Conservation (phyloP, 75 land plant species). For the Sequoiadendron giganteum region DNA sequence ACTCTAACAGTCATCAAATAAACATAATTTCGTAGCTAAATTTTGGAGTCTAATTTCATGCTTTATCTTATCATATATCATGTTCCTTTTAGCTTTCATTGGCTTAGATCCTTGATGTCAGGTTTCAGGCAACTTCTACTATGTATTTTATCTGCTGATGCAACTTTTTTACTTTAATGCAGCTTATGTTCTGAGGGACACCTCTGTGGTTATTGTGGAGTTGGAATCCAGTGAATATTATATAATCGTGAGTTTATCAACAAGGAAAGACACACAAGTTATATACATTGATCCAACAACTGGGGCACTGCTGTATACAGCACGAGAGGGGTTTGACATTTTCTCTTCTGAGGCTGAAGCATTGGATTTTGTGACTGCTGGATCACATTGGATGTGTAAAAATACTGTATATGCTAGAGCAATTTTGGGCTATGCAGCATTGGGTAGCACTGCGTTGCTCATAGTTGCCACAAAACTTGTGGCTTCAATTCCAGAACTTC, state of each 20-base stretch:
- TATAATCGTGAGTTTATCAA: conserved; percentile 75
- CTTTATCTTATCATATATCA: neutral
- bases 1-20: neutral
- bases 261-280: conserved; percentile 82
- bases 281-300: conserved; percentile 96
- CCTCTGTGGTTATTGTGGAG: conserved; percentile 71
- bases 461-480: conserved; percentile 81
- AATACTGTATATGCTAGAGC: conserved; percentile 59
- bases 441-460: conserved; percentile 77
- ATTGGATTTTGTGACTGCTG: conserved; percentile 54
- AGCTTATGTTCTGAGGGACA: conserved; percentile 48
- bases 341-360: conserved; percentile 82
- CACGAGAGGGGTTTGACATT: conserved; percentile 52
- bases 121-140: neutral
- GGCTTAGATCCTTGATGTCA: neutral
- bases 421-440: conserved; percentile 86
- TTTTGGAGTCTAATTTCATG: neutral
- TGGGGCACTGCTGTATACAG: conserved; percentile 61
- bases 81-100: neutral
- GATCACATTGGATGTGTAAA: conserved; percentile 68
- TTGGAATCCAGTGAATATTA: conserved; percentile 77
- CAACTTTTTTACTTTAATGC: conserved; percentile 12
- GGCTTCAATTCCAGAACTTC: conserved; percentile 66
- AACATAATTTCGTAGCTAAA: neutral
- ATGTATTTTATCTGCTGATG: neutral